Evolutionary conservation across 73 alveolate species (phyloP).

Genomic region (Paramecium primaurelia): DNA sequence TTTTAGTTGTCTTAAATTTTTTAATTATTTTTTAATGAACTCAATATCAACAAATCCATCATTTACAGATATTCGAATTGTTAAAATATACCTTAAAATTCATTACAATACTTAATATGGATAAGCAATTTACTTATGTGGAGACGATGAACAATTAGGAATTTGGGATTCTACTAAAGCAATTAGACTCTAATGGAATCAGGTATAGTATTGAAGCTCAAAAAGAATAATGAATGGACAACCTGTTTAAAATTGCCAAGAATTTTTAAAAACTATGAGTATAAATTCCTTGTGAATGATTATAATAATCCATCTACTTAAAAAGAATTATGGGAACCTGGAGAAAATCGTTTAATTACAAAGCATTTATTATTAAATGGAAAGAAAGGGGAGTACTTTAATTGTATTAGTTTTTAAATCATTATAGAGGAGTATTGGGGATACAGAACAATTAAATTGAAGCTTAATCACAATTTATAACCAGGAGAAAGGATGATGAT

Average conservation of each 20-base stretch:
- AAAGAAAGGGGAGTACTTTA: not conserved
- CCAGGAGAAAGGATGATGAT: not conserved
- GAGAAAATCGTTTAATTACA: constrained; percentile 31
- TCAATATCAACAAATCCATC: not conserved
- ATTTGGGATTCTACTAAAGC: constrained; percentile 10
- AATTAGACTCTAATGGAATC: constrained; percentile 16
- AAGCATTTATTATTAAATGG: not conserved
- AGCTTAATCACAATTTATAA: not conserved
- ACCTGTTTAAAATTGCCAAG: not conserved
- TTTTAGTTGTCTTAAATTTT: not conserved
- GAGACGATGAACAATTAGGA: constrained; percentile 1
- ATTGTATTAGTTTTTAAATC: not conserved
- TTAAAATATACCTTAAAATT: not conserved
- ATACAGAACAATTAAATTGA: constrained; percentile 6
- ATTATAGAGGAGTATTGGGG: constrained; percentile 37
- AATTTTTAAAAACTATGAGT: not conserved
- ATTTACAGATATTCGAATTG: not conserved
- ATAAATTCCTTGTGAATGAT: constrained; percentile 22
- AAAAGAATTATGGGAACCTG: constrained; percentile 1
- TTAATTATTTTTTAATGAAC: not conserved
- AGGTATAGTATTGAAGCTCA: not conserved
- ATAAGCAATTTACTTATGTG: constrained; percentile 4
- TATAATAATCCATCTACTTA: not conserved
- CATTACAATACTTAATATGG: not conserved
- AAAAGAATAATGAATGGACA: constrained; percentile 11